Evolutionary conservation across 345 rosid species (phyloP).

Genomic region (Euphorbia peplus): DNA sequence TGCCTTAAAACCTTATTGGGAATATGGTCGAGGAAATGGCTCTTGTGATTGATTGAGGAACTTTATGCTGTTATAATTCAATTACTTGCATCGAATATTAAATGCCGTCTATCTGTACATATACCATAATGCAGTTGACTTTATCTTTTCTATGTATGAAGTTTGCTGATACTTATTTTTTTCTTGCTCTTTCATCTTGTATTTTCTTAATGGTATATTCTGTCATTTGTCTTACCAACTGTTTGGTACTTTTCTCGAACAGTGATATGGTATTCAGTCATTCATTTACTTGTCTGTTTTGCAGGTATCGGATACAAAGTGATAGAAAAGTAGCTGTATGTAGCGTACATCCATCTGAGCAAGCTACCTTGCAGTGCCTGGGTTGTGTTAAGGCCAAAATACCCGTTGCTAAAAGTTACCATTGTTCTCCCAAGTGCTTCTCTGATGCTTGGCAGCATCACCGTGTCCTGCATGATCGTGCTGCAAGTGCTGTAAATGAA

Average conservation of each 20-base stretch:
- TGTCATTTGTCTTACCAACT: neutral
- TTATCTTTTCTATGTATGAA: neutral
- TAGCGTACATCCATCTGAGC: constrained; percentile 89
- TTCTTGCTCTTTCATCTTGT: neutral
- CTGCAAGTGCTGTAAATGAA: constrained; percentile 73
- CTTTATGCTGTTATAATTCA: neutral
- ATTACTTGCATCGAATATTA: neutral
- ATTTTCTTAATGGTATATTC: neutral
- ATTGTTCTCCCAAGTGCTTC: constrained; percentile 90
- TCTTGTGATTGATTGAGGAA: neutral
- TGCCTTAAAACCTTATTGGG: neutral
- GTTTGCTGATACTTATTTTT: neutral
- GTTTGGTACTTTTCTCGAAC: constrained; percentile 1
- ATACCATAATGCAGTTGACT: neutral
- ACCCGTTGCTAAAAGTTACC: constrained; percentile 84
- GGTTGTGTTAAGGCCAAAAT: constrained; percentile 86
- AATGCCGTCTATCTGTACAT: neutral
- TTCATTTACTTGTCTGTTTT: constrained; percentile 21
- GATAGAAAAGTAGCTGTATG: constrained; percentile 85
- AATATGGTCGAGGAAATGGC: neutral
- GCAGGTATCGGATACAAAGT: constrained; percentile 90
- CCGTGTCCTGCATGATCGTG: constrained; percentile 89
- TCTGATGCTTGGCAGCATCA: constrained; percentile 99
- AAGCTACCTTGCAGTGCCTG: constrained; percentile 83
- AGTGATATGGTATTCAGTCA: neutral